Base-by-base conservation (phyloP, 768 basidiomycete genomes). In the Rhizopogon roseolus region DNA sequence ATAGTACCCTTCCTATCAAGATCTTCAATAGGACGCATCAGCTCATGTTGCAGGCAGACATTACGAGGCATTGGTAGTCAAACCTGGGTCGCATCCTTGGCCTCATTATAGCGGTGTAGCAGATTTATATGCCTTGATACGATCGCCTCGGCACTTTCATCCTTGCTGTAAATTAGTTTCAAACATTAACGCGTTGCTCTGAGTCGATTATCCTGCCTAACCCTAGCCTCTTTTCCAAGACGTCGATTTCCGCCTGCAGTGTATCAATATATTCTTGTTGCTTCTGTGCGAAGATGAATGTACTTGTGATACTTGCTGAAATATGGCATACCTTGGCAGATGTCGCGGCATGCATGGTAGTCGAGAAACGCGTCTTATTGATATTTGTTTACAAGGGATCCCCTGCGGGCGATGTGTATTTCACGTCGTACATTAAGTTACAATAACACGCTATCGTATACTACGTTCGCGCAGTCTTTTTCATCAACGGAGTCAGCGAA, bases 51-150 rank as follows among this genome's bases (percentile, higher is more conserved):
- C 40, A 25, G n/a, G 32, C 40, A 22, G 22, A 22, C 22, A 22
- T 22, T 22, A 22, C 22, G 22, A 22, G 22, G 22, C 3, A 22
- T 22, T 1, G 22, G 22, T 53, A 34, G 32, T 46, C 48, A 19
- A 36, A 82, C 89, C 82, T 91, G 90, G 0, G 87, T 77, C 4
- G 88, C 90, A 64, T 92, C 90, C 63, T 91, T 91, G 8, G 87
- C 80, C 65, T 91, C 90, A 56, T 91, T 91, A 57, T 90, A 92
- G 37, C 71, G 73, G 65, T 91, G 90, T 36, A 90, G 71, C 4
- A 88, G 72, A 58, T 79, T 79, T 66, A 90, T 90, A 60, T 90
- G 87, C 13, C 73, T 70, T 56, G 83, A 81, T 22, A 86, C 81
- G 7, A 87, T 80, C 46, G 69, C 70, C 41, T 84, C 80, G 0